Evolutionary conservation across 805 yeast species (phyloP).

Genomic region (Starmerella powellii): DNA sequence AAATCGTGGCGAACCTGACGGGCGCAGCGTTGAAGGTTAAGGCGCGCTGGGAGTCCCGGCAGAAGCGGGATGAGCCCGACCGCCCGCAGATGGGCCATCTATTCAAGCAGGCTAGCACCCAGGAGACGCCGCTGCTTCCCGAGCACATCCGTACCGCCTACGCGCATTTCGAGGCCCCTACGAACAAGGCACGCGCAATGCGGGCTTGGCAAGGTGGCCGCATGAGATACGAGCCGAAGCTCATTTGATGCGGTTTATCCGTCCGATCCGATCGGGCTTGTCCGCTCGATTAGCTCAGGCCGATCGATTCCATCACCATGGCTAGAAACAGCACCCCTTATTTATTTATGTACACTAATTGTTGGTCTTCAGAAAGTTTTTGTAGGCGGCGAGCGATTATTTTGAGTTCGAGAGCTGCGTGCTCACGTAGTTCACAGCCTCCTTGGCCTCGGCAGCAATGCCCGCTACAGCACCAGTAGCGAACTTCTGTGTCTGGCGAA

Average conservation of each 20-base stretch:
- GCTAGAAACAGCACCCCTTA: too few species aligned
- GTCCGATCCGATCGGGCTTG: not conserved
- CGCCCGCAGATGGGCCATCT: conserved; percentile 12
- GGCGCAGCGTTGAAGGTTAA: conserved; percentile 82
- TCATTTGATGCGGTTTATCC: conserved; percentile 12
- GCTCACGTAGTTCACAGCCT: conserved; percentile 11
- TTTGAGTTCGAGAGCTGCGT: conserved; percentile 1
- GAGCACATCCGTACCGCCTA: conserved; percentile 23
- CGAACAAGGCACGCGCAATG: conserved; percentile 13
- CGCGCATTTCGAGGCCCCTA: conserved; percentile 19
- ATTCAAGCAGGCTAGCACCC: conserved; percentile 19
- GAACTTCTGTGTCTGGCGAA: conserved; percentile 36
- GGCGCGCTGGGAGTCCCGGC: conserved; percentile 37
- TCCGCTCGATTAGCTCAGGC: too few species aligned
- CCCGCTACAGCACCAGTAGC: conserved; percentile 91
- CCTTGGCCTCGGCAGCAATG: conserved; percentile 45
- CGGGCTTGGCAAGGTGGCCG: conserved; percentile 19
- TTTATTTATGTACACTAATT: not conserved
- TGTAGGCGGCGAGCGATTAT: not conserved
- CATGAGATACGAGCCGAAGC: conserved; percentile 8
- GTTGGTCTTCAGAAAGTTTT: not conserved
- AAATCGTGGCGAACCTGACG: conserved; percentile 87
- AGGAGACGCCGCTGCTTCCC: conserved; percentile 23
- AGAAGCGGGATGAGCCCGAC: conserved; percentile 8
- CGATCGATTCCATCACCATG: too few species aligned